These are phyloP conservation scores for Stephanodiscus minutulus DNA, from an alignment of 108 stramenopile species.

Conservation along the genomic window DNA sequence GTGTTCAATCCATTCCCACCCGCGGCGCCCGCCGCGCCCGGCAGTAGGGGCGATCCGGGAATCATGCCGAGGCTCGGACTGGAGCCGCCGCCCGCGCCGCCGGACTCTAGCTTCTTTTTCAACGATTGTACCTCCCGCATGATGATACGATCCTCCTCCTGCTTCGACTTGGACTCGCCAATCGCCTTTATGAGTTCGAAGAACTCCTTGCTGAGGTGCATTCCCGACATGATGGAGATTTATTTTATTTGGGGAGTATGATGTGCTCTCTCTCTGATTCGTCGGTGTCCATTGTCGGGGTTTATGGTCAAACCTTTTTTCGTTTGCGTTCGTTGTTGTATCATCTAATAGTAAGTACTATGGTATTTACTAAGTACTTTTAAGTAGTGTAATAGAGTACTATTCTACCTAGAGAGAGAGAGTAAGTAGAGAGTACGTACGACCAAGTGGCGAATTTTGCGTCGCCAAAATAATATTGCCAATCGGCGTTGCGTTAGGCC, in stretches of 20 bases:
- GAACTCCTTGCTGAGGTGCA: slow-evolving; percentile 94
- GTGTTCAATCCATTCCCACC: slow-evolving; percentile 49
- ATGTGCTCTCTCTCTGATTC: not conserved
- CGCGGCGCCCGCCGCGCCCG: slow-evolving; percentile 44
- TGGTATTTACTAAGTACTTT: no score
- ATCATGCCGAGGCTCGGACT: slow-evolving; percentile 6
- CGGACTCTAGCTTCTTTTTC: slow-evolving; percentile 82
- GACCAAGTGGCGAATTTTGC: no score
- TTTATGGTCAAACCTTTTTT: no score
- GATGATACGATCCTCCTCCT: slow-evolving; percentile 99
- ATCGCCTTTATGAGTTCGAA: slow-evolving; percentile 99
- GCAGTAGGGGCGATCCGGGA: slow-evolving; percentile 1
- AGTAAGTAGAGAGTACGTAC: no score
- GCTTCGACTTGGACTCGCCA: slow-evolving; percentile 99
- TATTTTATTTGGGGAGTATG: not conserved
- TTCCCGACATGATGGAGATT: slow-evolving; percentile 55
- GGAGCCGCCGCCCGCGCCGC: slow-evolving; percentile 19
- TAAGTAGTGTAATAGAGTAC: no score
- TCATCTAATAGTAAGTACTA: no score
- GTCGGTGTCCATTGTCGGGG: no score
- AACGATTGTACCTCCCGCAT: slow-evolving; percentile 81
- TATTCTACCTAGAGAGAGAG: no score
- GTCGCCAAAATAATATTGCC: no score
- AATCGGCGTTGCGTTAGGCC: not conserved
- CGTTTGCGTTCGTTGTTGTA: no score